Evolutionary conservation across 305 asterid species (phyloP).

Genomic region (Fraxinus nigra): DNA sequence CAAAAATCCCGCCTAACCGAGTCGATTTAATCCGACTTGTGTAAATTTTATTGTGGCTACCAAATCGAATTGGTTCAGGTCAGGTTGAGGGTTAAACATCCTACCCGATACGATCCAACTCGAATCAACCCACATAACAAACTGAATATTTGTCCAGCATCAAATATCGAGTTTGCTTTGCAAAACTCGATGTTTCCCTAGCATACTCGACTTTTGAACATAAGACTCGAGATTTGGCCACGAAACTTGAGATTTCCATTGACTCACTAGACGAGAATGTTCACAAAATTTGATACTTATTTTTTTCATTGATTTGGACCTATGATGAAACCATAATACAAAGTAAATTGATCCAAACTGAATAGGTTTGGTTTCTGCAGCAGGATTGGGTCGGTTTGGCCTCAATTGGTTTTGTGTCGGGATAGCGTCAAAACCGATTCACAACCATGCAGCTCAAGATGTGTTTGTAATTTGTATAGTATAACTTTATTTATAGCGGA

Average conservation of each 20-base stretch:
- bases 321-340: neutral
- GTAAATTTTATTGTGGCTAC: neutral
- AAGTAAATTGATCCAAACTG: neutral
- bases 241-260: neutral
- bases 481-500: neutral
- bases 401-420: too few species aligned
- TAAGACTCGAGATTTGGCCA: too few species aligned
- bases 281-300: neutral
- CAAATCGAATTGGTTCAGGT: neutral
- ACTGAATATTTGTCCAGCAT: neutral
- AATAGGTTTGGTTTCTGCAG: neutral
- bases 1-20: too few species aligned
- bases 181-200: neutral
- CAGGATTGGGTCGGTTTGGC: neutral
- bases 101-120: neutral
- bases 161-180: neutral
- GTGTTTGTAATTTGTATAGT: neutral
- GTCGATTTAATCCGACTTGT: neutral
- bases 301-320: neutral
- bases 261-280: neutral
- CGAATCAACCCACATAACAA: neutral
- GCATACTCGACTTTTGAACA: neutral
- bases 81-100: neutral
- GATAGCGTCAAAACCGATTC: too few species aligned
- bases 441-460: too few species aligned